Conservation (phyloP, 495 filamentous ascomycete species). For the Neurospora intermedia region DNA sequence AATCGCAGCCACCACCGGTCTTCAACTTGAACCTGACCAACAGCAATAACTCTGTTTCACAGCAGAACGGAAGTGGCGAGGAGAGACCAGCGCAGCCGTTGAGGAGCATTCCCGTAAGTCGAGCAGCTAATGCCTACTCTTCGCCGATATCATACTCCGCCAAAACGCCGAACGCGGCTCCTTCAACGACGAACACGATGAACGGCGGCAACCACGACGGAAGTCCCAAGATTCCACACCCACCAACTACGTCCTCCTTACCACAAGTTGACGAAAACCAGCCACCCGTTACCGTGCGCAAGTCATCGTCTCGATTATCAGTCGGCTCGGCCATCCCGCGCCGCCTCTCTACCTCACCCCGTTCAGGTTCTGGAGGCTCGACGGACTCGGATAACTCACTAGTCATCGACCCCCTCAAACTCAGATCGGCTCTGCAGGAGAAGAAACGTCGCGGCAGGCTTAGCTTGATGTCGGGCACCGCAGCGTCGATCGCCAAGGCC, state of each 20-base stretch:
- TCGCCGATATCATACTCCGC: slow-evolving; percentile 13
- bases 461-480: slow-evolving; percentile 19
- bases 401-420: slow-evolving; percentile 32
- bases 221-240: slow-evolving; percentile 13
- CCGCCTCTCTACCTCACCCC: slow-evolving; percentile 8
- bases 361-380: slow-evolving; percentile 16
- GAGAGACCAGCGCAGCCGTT: slow-evolving; percentile 53
- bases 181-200: not conserved
- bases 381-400: slow-evolving; percentile 31
- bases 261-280: slow-evolving; percentile 27
- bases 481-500: slow-evolving; percentile 20
- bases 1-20: slow-evolving; percentile 34
- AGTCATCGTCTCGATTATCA: slow-evolving; percentile 24
- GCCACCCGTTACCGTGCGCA: slow-evolving; percentile 11
- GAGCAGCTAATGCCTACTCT: slow-evolving; percentile 30
- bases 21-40: slow-evolving; percentile 51
- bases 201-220: not conserved
- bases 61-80: not conserved
- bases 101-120: slow-evolving; percentile 29
- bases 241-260: slow-evolving; percentile 11
- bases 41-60: not conserved
- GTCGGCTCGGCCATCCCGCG: not conserved
- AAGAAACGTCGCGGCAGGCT: slow-evolving; percentile 33
- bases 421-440: slow-evolving; percentile 34
- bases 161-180: not conserved